Conservation (phyloP, 148 eudicot species). For the Dianthus caryophyllus region DNA sequence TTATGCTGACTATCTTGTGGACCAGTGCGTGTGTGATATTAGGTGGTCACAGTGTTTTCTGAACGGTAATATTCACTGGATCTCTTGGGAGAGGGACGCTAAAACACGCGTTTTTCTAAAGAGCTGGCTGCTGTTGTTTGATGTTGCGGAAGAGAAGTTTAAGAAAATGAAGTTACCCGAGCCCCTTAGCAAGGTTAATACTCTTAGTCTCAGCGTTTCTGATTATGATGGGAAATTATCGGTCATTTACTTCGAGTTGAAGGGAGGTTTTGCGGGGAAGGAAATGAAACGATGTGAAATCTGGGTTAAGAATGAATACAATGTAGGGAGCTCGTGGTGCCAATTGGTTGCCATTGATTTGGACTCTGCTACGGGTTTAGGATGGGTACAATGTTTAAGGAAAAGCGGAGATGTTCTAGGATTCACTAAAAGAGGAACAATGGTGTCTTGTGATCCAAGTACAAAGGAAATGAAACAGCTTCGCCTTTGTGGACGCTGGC, state of each 20-base stretch:
- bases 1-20: conserved; percentile 1
- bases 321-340: conserved; percentile 14
- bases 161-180: conserved; percentile 11
- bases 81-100: conserved; percentile 12
- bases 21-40: conserved; percentile 13
- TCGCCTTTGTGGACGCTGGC: conserved; percentile 13
- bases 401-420: conserved; percentile 17
- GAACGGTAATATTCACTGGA: conserved; percentile 17
- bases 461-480: background rate
- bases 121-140: conserved; percentile 10
- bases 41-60: conserved; percentile 19
- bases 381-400: conserved; percentile 15
- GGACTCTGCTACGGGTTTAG: background rate
- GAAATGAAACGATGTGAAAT: background rate
- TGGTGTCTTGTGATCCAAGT: conserved; percentile 17
- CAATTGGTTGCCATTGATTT: conserved; percentile 4
- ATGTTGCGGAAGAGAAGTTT: conserved; percentile 15
- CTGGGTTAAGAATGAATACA: conserved; percentile 16
- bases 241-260: conserved; percentile 2
- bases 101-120: background rate
- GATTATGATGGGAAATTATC: conserved; percentile 5
- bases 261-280: background rate
- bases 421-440: conserved; percentile 3
- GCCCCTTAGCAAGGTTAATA: conserved; percentile 1
- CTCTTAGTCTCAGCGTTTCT: background rate